Percentiles rank a stretch among this genome's conserved stretches.
Evolutionary conservation across 108 stramenopile genomes (phyloP).

Genomic region (Skeletonema marinoi): DNA sequence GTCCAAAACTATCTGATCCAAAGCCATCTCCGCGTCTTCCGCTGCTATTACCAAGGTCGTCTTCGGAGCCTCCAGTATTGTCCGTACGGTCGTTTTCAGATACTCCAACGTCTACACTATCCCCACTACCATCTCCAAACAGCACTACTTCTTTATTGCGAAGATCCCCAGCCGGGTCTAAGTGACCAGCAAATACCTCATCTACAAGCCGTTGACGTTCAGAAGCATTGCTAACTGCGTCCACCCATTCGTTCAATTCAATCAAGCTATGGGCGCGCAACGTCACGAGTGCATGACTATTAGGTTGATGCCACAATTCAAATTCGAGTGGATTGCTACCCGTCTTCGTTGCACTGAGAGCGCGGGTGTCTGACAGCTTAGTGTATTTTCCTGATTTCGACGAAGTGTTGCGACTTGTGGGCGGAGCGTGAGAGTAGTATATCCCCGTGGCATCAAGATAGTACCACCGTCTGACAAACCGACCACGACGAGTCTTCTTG

Average conservation of each 20-base stretch:
- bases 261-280: conserved; percentile 1
- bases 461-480: conserved; percentile 2
- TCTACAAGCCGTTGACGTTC: conserved; percentile 2
- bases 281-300: not conserved
- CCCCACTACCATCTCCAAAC: not conserved
- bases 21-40: not conserved
- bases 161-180: not conserved
- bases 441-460: conserved; percentile 6
- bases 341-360: not conserved
- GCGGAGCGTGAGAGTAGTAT: conserved; percentile 19
- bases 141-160: not conserved
- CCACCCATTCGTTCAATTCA: conserved; percentile 5
- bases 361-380: conserved; percentile 3
- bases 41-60: too few relatives aligned
- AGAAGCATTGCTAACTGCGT: conserved; percentile 7
- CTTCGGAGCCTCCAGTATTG: too few relatives aligned
- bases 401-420: not conserved
- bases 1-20: not conserved
- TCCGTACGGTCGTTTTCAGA: not conserved
- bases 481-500: conserved; percentile 19
- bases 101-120: not conserved
- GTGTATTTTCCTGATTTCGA: not conserved
- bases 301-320: not conserved
- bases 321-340: not conserved
- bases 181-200: conserved; percentile 2